Conservation (phyloP, 1,284 basidiomycete species). For the Puccinia brachypodii region DNA sequence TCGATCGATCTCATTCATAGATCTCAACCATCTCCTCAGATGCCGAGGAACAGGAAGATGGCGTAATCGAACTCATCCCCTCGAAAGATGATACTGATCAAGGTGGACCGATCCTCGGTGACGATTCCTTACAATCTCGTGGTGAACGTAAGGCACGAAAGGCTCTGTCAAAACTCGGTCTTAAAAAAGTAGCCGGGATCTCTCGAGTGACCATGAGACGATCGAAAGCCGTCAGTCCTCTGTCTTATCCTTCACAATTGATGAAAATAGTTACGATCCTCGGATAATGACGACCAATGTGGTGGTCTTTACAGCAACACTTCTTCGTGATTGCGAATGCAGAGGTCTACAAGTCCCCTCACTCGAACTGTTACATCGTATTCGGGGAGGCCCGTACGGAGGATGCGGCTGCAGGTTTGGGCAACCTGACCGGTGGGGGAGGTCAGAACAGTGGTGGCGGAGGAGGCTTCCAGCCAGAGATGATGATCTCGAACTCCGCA, state of each 20-base stretch:
- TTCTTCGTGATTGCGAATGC: constrained; percentile 57
- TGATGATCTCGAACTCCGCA: constrained; percentile 15
- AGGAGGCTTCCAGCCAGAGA: constrained; percentile 28
- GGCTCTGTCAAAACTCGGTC: constrained; percentile 33
- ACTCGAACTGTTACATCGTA: constrained; percentile 57
- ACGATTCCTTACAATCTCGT: constrained; percentile 27
- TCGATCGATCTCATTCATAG: background rate
- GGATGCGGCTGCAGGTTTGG: constrained; percentile 28
- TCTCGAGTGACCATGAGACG: constrained; percentile 36
- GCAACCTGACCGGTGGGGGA: constrained; percentile 6
- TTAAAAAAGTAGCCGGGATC: constrained; percentile 42
- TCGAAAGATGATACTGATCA: constrained; percentile 18
- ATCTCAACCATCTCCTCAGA: constrained; percentile 10
- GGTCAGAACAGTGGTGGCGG: background rate
- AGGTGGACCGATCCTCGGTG: constrained; percentile 18
- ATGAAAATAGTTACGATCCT: background rate
- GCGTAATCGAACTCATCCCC: background rate
- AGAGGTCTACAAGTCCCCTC: constrained; percentile 58
- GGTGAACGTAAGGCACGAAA: constrained; percentile 46
- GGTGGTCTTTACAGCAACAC: constrained; percentile 52
- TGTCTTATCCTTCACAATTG: background rate
- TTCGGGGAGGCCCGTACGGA: constrained; percentile 56
- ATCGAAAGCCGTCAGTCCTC: constrained; percentile 22
- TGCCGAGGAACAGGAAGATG: constrained; percentile 4
- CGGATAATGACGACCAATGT: background rate